Evolutionary conservation across 176 grass and related monocot species (phyloP).

Genomic region (Melocanna baccifera): DNA sequence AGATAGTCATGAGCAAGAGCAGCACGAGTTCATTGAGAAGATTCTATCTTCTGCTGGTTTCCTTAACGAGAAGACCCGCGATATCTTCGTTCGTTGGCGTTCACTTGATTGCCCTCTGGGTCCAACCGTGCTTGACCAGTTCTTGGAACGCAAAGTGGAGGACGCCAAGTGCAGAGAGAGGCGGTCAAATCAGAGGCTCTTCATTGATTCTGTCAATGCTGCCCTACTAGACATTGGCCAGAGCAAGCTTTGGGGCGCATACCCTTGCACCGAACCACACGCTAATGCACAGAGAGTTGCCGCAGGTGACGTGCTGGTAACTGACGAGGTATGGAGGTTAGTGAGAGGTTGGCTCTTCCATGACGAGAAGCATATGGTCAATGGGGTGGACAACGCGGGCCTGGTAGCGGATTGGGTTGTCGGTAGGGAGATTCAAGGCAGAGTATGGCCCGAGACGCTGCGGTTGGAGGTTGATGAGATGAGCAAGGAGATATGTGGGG

Average conservation of each 20-base stretch:
- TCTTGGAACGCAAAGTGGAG: constrained; percentile 64
- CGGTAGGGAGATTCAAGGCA: constrained; percentile 59
- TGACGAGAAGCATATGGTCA: constrained; percentile 25
- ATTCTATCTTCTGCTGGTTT: constrained; percentile 56
- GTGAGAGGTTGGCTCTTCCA: constrained; percentile 60
- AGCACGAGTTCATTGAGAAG: constrained; percentile 57
- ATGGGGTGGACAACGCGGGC: constrained; percentile 29
- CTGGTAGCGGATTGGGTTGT: constrained; percentile 49
- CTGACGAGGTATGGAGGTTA: constrained; percentile 52
- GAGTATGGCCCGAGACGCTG: constrained; percentile 48
- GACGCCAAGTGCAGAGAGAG: constrained; percentile 69
- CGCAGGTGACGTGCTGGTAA: constrained; percentile 33
- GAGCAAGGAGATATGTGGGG: constrained; percentile 63
- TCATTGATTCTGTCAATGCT: constrained; percentile 81
- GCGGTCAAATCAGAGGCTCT: constrained; percentile 68
- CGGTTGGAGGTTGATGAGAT: constrained; percentile 74
- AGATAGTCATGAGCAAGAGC: constrained; percentile 51
- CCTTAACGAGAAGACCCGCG: constrained; percentile 12
- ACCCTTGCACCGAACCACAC: constrained; percentile 42
- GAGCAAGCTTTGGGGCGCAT: constrained; percentile 45
- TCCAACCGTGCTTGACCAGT: constrained; percentile 53
- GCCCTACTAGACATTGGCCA: constrained; percentile 65
- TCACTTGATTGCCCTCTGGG: constrained; percentile 63
- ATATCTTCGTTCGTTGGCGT: constrained; percentile 60
- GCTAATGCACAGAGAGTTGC: background rate